These are phyloP conservation scores for Candida jianshihensis DNA, from an alignment of 805 yeast genomes.

Conservation along the genomic window DNA sequence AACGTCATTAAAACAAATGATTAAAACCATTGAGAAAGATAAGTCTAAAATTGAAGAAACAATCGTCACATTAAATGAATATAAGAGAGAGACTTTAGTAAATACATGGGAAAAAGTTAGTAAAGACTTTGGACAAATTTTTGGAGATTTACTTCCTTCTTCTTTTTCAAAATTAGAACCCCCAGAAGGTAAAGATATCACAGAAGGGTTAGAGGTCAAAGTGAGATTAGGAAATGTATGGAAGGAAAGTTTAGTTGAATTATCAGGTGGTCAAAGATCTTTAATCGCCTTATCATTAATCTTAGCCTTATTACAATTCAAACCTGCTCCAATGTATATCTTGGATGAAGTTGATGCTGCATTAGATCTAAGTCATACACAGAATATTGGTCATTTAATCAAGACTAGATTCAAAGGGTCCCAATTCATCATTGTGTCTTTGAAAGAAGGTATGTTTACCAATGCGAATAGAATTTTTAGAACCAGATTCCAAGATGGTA, in stretches of 20 bases:
- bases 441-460: slow-evolving; percentile 97
- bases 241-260: slow-evolving; percentile 92
- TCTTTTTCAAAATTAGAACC: slow-evolving; percentile 87
- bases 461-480: slow-evolving; percentile 93
- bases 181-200: slow-evolving; percentile 70
- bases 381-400: slow-evolving; percentile 92
- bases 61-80: slow-evolving; percentile 71
- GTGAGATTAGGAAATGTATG: slow-evolving; percentile 88
- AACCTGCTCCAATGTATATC: slow-evolving; percentile 98
- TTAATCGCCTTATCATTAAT: slow-evolving; percentile 88
- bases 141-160: slow-evolving; percentile 81
- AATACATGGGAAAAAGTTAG: slow-evolving; percentile 85
- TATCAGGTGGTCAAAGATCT: slow-evolving; percentile 96
- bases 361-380: slow-evolving; percentile 92
- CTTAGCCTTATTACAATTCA: slow-evolving; percentile 85
- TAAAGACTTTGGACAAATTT: slow-evolving; percentile 82
- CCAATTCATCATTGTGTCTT: slow-evolving; percentile 92
- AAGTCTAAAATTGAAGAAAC: slow-evolving; percentile 87
- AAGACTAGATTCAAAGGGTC: slow-evolving; percentile 93
- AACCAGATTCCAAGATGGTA: slow-evolving; percentile 94
- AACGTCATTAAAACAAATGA: slow-evolving; percentile 65
- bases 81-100: slow-evolving; percentile 74
- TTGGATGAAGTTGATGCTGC: slow-evolving; percentile 99
- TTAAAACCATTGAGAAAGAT: slow-evolving; percentile 81
- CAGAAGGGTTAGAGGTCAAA: slow-evolving; percentile 84